Base-by-base conservation (phyloP, 116 monocot species). In the Iris pallida region DNA sequence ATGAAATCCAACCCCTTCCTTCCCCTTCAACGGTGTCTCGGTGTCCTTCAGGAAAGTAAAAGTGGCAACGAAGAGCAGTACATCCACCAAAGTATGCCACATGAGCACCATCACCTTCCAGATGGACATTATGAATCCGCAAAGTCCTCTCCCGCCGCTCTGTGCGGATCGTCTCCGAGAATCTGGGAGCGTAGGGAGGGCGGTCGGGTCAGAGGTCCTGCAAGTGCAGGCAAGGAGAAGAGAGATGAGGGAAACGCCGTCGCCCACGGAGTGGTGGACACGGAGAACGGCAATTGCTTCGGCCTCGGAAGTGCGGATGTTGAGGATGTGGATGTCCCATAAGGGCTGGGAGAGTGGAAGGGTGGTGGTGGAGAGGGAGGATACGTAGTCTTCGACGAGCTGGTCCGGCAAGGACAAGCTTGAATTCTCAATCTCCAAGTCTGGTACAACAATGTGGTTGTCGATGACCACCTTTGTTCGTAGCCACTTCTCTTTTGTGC, bases 321-420 rank as follows among this genome's bases (percentile, higher is more conserved):
- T 79, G 74, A 96, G 83, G 76, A 96, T 9, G 84, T 96, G 95
- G 58, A 91, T 60, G 58, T 96, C 95, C 95, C 95, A 96, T 1
- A 91, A 70, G 8, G 95, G 95, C 20, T 65, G 78, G 40, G 86
- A 86, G 59, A 42, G 74, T 59, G 84, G 74, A 17, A 89, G 66
- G 40, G 65, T 7, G 40, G 83, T 20, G 51, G 17, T 45, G 48
- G 73, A 61, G 46, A 93, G 86, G 8, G 70, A 52, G 30, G 93
- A 68, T 9, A 81, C 68, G 67, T 93, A 93, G 67, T 93, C 86
- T 57, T 93, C 93, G 12, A 93, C 58, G 47, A 82, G 55, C n/a
- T 49, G 45, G 78, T 93, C 91, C 0, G 76, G 58, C 12, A 45
- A 51, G 52, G 79, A 47, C 42, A 18, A 10, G 45, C 51, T 47